Evolutionary conservation across 208 protist genomes (phyloP).

Genomic region (Naegleria fowleri): DNA sequence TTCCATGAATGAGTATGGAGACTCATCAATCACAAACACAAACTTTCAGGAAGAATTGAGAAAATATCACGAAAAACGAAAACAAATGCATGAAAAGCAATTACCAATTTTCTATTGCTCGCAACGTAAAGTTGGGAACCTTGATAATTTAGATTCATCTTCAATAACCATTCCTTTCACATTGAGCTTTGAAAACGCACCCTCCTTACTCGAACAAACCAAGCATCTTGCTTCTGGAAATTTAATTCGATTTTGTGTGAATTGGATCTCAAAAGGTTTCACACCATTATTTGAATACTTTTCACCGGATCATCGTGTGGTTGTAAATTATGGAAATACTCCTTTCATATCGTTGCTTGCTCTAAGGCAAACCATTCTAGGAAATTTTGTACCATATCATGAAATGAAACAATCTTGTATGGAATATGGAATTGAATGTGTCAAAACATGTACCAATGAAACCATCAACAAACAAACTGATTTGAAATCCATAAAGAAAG

Average conservation of each 20-base stretch:
- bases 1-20: no score
- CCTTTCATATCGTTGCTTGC: background rate
- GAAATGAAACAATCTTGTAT: background rate
- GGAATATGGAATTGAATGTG: background rate
- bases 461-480: background rate
- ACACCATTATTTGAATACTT: conserved; percentile 18
- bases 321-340: background rate
- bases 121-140: no score
- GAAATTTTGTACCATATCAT: background rate
- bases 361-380: background rate
- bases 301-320: background rate
- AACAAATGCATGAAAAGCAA: background rate
- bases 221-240: background rate
- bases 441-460: background rate
- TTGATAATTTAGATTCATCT: no score
- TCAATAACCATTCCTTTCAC: no score
- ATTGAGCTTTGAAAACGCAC: no score
- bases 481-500: background rate
- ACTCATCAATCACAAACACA: no score
- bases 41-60: background rate
- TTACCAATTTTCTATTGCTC: background rate
- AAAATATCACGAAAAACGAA: background rate
- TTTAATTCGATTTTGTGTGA: background rate
- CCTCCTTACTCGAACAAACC: no score
- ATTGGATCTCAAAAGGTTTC: conserved; percentile 14